A percentile compares a stretch with the other conserved stretches of the same genome.
Evolutionary conservation across 1,284 basidiomycete genomes (phyloP).

Genomic region (Paramarasmius palmivorus): DNA sequence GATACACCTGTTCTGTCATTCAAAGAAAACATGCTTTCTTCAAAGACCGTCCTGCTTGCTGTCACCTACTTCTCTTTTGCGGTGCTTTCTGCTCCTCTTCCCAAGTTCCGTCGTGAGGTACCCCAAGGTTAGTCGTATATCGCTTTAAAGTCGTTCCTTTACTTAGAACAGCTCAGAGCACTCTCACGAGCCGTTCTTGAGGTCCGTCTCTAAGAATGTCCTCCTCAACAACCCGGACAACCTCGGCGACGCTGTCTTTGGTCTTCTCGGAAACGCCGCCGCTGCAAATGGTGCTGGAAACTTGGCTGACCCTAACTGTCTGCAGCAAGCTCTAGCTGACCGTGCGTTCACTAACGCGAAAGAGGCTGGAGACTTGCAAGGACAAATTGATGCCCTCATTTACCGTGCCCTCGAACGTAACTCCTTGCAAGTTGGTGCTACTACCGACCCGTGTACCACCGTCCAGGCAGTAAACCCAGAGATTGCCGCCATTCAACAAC

Average conservation of each 20-base stretch:
- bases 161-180: constrained; percentile 59
- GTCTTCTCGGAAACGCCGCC: constrained; percentile 63
- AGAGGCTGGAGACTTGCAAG: constrained; percentile 54
- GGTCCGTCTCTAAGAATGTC: constrained; percentile 46
- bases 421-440: constrained; percentile 54
- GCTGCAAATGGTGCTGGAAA: constrained; percentile 54
- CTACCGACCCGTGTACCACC: constrained; percentile 51
- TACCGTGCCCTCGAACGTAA: constrained; percentile 72
- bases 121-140: constrained; percentile 52
- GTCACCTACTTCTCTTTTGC: constrained; percentile 37
- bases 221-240: constrained; percentile 57
- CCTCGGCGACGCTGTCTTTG: constrained; percentile 68
- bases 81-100: constrained; percentile 43
- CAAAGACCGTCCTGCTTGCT: constrained; percentile 39
- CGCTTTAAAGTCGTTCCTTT: constrained; percentile 3
- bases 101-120: constrained; percentile 50
- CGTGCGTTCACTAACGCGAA: constrained; percentile 76
- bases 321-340: constrained; percentile 66
- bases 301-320: constrained; percentile 61
- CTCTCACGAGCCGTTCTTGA: constrained; percentile 61
- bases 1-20: constrained; percentile 9
- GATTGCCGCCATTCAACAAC: constrained; percentile 66
- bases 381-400: constrained; percentile 60
- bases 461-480: constrained; percentile 63
- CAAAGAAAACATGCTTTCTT: constrained; percentile 40